Evolutionary conservation across 2,329 filamentous ascomycete genomes (phyloP), one percentile per base, ranked within the genome.

Genomic region (Elsinoe arachidis): DNA sequence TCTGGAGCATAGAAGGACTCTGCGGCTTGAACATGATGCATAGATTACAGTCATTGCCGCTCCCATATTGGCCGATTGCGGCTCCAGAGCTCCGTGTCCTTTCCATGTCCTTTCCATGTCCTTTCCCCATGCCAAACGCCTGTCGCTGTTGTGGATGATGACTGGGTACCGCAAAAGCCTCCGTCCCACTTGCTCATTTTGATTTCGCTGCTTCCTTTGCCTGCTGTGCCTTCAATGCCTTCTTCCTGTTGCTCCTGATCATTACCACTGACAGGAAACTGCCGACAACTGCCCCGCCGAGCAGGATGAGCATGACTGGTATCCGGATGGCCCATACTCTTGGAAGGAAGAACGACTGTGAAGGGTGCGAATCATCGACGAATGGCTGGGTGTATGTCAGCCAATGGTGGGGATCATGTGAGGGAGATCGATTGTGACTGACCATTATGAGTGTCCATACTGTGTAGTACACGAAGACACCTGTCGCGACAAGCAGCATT

Each of bases 271-370:
- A 87, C 65, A 99, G 80, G 79, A 99, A 99, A 60, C 90, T 95
- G 62, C 93, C 93, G 61, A 99, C 92, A 60, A 99, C 90, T 59
- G 93, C 90, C 60, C 86, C 91, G 63, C 87, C 91, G 64, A 99
- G 80, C 47, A 99, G 84, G 62, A 96, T 86, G 65, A 99, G 85
- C 71, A 99, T 96, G 67, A 99, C 92, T 65, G 93, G 93, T 69
- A 99, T 93, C 72, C 93, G 91, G 71, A 99, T 96, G 60, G 93
- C 93, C 93, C 93, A 99, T 71, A 96, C 91, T 72, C 93, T 91
- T 47, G 92, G 92, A 61, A 90, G 93, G 78, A 99, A 99, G 77
- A 97, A 81, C 72, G 87, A 87, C 72, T 99, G 93, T 59, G 97
- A 86, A 58, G 90, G 86, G 74, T 99, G 93, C 71, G 90, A 89